phyloP scores from a whole-genome alignment of 1,139 yeast genomes.

The Candida tunisiensis region DNA sequence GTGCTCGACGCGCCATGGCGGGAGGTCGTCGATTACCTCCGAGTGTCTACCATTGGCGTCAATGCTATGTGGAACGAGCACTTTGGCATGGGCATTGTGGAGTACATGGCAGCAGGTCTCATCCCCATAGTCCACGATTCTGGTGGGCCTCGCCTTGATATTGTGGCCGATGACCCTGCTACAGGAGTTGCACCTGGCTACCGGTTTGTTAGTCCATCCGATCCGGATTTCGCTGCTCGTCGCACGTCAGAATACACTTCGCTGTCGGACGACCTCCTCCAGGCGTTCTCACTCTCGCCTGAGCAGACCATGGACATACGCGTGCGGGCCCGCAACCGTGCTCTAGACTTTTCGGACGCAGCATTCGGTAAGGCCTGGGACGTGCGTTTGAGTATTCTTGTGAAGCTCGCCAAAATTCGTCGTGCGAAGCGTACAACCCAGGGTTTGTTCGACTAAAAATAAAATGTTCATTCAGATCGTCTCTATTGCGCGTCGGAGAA shows the following conservation, averaged over 20 bases:
- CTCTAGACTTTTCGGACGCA: slow-evolving; percentile 51
- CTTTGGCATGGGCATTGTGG: slow-evolving; percentile 95
- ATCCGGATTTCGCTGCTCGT: slow-evolving; percentile 26
- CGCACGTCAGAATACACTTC: slow-evolving; percentile 16
- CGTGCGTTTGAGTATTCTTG: slow-evolving; percentile 20
- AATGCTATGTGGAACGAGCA: slow-evolving; percentile 99
- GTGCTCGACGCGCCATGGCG: slow-evolving; percentile 63
- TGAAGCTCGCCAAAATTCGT: slow-evolving; percentile 25
- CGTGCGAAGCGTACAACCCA: no score
- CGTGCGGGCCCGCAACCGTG: slow-evolving; percentile 34
- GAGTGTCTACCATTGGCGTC: slow-evolving; percentile 56
- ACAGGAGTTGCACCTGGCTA: slow-evolving; percentile 57
- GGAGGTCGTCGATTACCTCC: slow-evolving; percentile 36
- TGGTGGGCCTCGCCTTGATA: slow-evolving; percentile 86
- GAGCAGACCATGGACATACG: slow-evolving; percentile 29
- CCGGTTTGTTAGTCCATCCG: slow-evolving; percentile 53
- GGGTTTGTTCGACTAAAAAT: no score
- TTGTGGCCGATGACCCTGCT: slow-evolving; percentile 35
- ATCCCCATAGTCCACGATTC: slow-evolving; percentile 87
- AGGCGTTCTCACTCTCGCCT: slow-evolving; percentile 25
- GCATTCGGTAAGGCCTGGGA: slow-evolving; percentile 48
- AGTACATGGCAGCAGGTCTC: slow-evolving; percentile 63
- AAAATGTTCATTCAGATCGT: no score
- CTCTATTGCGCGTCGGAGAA: no score
- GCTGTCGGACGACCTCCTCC: slow-evolving; percentile 28